Evolutionary conservation across 257 asterid genomes (phyloP).

Genomic region (Mitragyna speciosa): DNA sequence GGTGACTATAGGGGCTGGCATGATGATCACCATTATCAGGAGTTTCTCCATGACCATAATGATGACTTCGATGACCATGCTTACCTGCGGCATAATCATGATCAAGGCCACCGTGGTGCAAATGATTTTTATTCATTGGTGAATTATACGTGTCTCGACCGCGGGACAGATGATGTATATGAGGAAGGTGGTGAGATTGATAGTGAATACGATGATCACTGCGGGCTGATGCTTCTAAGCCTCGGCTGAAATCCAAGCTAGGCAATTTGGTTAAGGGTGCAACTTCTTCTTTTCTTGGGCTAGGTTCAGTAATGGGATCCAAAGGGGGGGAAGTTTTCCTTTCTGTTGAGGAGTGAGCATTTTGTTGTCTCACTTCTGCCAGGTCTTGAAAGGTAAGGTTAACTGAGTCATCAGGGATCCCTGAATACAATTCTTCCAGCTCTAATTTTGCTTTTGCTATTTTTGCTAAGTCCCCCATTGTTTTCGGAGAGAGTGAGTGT

Average conservation of each 20-base stretch:
- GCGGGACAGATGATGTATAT: constrained; percentile 18
- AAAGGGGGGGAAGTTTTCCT: constrained; percentile 22
- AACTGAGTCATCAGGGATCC: constrained; percentile 80
- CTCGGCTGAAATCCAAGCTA: constrained; percentile 65
- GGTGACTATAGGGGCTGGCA: constrained; percentile 24
- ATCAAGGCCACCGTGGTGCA: constrained; percentile 6
- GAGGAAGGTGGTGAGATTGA: constrained; percentile 17
- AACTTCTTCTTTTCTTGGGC: constrained; percentile 6
- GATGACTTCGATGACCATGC: constrained; percentile 7
- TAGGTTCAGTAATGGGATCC: constrained; percentile 24
- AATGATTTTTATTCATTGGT: not conserved
- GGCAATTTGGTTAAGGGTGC: constrained; percentile 47
- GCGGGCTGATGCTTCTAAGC: constrained; percentile 40
- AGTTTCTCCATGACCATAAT: constrained; percentile 9
- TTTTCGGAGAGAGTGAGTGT: too few species aligned
- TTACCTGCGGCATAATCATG: constrained; percentile 1
- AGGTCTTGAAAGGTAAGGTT: constrained; percentile 80
- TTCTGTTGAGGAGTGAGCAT: not conserved
- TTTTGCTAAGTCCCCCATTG: constrained; percentile 52
- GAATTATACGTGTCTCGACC: not conserved
- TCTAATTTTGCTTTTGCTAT: constrained; percentile 56
- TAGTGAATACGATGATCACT: constrained; percentile 8
- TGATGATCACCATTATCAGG: not conserved
- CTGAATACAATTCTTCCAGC: constrained; percentile 63
- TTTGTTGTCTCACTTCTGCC: constrained; percentile 44